A percentile compares a stretch with the other conserved stretches of the same genome.
Evolutionary conservation across 2,329 filamentous ascomycete species (phyloP).

Genomic region (Aspergillus fischeri): DNA sequence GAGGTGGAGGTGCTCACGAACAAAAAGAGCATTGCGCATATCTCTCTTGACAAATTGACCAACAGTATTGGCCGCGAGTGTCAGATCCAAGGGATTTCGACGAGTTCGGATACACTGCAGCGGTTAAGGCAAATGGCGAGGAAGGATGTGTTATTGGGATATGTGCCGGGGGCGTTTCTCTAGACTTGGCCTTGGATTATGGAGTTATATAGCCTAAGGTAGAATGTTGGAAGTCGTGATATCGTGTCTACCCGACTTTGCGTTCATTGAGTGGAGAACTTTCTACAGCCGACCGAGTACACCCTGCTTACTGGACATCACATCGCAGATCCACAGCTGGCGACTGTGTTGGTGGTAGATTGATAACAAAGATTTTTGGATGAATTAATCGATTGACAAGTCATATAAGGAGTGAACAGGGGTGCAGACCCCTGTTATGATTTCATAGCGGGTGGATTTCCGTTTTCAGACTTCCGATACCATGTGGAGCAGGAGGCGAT

Average conservation of each 20-base stretch:
- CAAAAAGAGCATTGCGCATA: background rate
- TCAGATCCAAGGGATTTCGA: background rate
- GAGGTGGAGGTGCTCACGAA: background rate
- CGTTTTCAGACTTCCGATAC: background rate
- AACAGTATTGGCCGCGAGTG: background rate
- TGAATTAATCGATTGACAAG: background rate
- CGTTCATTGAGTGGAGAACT: background rate
- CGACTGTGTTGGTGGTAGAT: conserved; percentile 14
- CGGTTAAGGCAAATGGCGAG: background rate
- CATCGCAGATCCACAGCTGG: conserved; percentile 15
- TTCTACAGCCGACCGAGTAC: background rate
- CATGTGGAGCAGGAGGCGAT: background rate
- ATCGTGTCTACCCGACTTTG: background rate
- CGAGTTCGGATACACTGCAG: background rate
- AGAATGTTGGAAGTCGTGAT: background rate
- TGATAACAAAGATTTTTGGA: conserved; percentile 11
- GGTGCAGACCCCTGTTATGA: background rate
- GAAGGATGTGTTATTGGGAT: background rate
- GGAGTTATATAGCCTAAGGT: background rate
- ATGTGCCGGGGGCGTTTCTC: background rate
- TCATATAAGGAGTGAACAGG: background rate
- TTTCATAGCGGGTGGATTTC: background rate
- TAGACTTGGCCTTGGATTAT: background rate
- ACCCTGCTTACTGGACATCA: background rate
- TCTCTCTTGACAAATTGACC: background rate